A percentile compares a stretch with the other conserved stretches of the same genome.
Evolutionary conservation across 768 basidiomycete genomes (phyloP).

Genomic region (Tylopilus sp.): DNA sequence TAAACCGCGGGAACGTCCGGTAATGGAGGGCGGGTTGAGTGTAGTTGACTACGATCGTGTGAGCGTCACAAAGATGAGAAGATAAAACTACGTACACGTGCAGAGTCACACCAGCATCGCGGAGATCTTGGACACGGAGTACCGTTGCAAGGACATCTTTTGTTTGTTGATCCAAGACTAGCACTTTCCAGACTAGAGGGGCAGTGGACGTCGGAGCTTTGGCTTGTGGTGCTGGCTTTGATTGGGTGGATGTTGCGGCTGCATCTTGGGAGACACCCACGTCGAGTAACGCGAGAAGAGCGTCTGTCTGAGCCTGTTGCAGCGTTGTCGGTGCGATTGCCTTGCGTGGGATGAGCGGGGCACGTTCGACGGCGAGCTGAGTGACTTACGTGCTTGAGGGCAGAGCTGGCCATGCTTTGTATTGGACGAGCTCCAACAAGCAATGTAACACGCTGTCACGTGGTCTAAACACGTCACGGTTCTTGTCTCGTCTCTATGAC

Average conservation of each 20-base stretch:
- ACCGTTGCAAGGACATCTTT: constrained; percentile 97
- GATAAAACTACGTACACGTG: constrained; percentile 73
- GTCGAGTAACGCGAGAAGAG: constrained; percentile 82
- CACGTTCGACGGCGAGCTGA: background rate
- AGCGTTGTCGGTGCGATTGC: constrained; percentile 55
- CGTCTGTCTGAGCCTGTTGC: constrained; percentile 84
- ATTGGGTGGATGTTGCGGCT: constrained; percentile 8
- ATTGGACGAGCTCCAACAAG: background rate
- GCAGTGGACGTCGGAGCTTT: constrained; percentile 53
- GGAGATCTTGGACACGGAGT: constrained; percentile 91
- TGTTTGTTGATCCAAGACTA: constrained; percentile 91
- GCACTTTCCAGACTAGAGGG: constrained; percentile 93
- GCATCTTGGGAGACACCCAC: constrained; percentile 56
- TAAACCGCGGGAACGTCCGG: constrained; percentile 97
- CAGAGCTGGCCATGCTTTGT: constrained; percentile 44
- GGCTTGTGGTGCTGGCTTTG: constrained; percentile 37
- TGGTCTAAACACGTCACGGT: no score
- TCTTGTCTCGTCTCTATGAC: no score
- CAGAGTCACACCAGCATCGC: constrained; percentile 94
- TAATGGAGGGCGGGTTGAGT: constrained; percentile 82
- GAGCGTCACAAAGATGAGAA: constrained; percentile 1
- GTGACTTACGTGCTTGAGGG: constrained; percentile 41
- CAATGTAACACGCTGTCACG: constrained; percentile 13
- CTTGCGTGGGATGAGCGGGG: constrained; percentile 34
- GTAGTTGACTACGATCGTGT: constrained; percentile 67